Percentiles rank a stretch among this genome's conserved stretches.
phyloP scores from a whole-genome alignment of 768 basidiomycete species.

The Mycena chlorophos region DNA sequence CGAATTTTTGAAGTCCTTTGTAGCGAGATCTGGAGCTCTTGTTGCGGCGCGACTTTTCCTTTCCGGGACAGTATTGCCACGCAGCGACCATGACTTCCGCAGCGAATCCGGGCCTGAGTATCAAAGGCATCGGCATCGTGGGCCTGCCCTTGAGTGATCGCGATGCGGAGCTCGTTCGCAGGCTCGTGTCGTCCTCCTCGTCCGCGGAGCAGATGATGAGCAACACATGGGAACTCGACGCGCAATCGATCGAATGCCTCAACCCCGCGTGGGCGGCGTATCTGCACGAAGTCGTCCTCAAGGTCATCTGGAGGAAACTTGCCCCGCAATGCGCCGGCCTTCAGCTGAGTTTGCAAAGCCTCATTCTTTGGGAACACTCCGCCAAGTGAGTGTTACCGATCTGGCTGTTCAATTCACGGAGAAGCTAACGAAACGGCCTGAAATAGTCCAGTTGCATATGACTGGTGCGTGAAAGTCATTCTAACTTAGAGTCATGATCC shows the following conservation, averaged over 20 bases:
- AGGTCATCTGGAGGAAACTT: conserved; percentile 20
- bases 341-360: conserved; percentile 10
- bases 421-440: neutral
- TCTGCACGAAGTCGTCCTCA: conserved; percentile 19
- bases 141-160: conserved; percentile 21
- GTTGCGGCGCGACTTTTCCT: conserved; percentile 22
- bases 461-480: conserved; percentile 3
- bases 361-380: conserved; percentile 19
- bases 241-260: conserved; percentile 11
- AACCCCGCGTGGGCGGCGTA: conserved; percentile 22
- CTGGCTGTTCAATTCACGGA: neutral
- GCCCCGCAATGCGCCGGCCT: conserved; percentile 13
- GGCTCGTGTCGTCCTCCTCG: conserved; percentile 2
- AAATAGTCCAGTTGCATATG: conserved; percentile 10
- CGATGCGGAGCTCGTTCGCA: conserved; percentile 18
- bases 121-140: conserved; percentile 19
- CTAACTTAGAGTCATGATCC: neutral
- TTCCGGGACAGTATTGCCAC: conserved; percentile 20
- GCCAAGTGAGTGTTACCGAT: conserved; percentile 16
- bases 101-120: conserved; percentile 19
- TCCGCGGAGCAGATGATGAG: neutral
- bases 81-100: conserved; percentile 18
- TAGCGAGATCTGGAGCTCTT: conserved; percentile 19
- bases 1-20: neutral
- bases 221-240: conserved; percentile 20